phyloP scores from a whole-genome alignment of 2,329 filamentous ascomycete genomes.

The Tolypocladium inflatum region DNA sequence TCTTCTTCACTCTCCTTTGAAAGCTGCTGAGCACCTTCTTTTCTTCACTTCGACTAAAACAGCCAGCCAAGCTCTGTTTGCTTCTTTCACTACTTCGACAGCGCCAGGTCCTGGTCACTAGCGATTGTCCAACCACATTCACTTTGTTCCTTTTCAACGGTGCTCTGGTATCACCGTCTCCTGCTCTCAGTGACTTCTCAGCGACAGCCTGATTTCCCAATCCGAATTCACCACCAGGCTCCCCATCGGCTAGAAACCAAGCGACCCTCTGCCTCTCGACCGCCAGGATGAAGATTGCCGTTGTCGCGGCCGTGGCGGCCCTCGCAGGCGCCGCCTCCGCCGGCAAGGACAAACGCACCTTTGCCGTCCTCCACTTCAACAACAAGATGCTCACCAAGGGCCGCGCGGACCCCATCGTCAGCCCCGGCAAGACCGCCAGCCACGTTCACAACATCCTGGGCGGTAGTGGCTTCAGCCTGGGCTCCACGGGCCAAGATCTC shows the following conservation, averaged over 20 bases:
- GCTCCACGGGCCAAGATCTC: constrained; percentile 51
- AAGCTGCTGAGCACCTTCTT: constrained; percentile 25
- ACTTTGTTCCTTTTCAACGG: constrained; percentile 12
- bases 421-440: constrained; percentile 43
- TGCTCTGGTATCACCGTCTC: constrained; percentile 23
- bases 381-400: constrained; percentile 53
- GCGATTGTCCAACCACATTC: constrained; percentile 14
- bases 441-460: constrained; percentile 67
- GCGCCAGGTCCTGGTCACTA: constrained; percentile 12
- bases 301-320: constrained; percentile 24
- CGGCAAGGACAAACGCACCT: constrained; percentile 40
- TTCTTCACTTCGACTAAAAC: constrained; percentile 17
- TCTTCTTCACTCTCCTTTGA: constrained; percentile 8
- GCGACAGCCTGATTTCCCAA: neutral
- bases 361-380: constrained; percentile 64
- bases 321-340: constrained; percentile 25
- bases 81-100: constrained; percentile 18
- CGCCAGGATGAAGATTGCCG: constrained; percentile 25
- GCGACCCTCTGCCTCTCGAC: neutral
- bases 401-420: constrained; percentile 59
- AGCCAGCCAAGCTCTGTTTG: constrained; percentile 15
- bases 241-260: neutral
- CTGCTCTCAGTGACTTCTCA: neutral
- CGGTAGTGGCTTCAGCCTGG: constrained; percentile 56
- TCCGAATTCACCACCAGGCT: neutral